These are phyloP conservation scores for Condylostoma magnum DNA, from an alignment of 169 alveolate species.

Conservation along the genomic window DNA sequence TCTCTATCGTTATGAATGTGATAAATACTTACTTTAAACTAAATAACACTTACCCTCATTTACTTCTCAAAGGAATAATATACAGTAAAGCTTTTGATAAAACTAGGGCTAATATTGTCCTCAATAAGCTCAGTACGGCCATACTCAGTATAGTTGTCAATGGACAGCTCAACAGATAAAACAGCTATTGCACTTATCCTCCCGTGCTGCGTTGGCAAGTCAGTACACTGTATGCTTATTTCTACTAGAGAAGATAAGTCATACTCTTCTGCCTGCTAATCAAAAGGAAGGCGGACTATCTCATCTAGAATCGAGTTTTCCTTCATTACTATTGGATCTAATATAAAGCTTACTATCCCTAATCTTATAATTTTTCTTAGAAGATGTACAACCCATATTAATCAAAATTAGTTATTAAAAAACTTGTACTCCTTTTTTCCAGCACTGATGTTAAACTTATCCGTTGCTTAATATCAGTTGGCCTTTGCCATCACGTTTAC, in stretches of 20 bases:
- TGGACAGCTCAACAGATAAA: background rate
- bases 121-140: slow-evolving; percentile 67
- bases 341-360: too few relatives aligned
- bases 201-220: background rate
- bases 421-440: too few relatives aligned
- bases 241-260: slow-evolving; percentile 16
- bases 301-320: slow-evolving; percentile 3
- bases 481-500: too few relatives aligned
- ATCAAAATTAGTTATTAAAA: too few relatives aligned
- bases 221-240: background rate
- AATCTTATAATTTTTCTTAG: too few relatives aligned
- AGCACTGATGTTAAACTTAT: too few relatives aligned
- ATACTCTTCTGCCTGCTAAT: background rate
- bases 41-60: too few relatives aligned
- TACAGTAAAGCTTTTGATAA: slow-evolving; percentile 50
- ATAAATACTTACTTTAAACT: slow-evolving; percentile 37
- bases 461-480: too few relatives aligned
- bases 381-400: too few relatives aligned
- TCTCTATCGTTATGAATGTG: slow-evolving; percentile 45
- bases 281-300: background rate
- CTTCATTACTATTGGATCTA: too few relatives aligned
- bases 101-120: slow-evolving; percentile 50
- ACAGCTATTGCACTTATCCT: background rate
- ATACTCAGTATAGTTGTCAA: background rate
- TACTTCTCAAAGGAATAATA: slow-evolving; percentile 56